Base-by-base conservation (phyloP, 768 basidiomycete genomes). In the Calocybe cyanea region DNA sequence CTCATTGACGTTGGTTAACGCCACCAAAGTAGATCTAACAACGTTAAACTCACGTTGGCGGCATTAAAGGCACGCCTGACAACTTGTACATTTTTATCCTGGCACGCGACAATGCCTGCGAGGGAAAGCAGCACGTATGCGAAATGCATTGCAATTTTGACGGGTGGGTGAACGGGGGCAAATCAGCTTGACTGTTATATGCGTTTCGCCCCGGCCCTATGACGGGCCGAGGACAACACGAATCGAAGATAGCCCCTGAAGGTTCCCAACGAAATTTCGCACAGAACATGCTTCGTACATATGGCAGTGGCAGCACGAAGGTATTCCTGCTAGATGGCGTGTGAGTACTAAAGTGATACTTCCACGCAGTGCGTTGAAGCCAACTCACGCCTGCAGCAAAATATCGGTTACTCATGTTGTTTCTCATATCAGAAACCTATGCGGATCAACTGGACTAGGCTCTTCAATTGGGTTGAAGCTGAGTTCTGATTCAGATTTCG, bases 61-160 rank as follows among this genome's bases (percentile, higher is more conserved):
- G 52, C 46, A 14, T 61, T 46, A 33, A 69, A 69, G 0, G 63
- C 61, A 32, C 42, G 33, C 48, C 60, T 61, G 7, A 69, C 66
- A 7, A 44, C 49, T 3, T 21, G 38, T 32, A 65, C 37, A 40
- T 54, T 66, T 10, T 60, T 62, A 41, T 66, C 64, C 43, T 66
- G 65, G 28, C 59, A 57, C 39, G 41, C 17, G 15, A 46, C 58
- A 11, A 59, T 21, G n/a, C 20, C 32, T 17, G 18, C 50, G 4
- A 47, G 38, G 25, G 38, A 35, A 32, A 50, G 43, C 32, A 38
- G 34, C 15, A 46, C 14, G 39, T 33, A 11, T 9, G 45, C 30
- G 41, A 43, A 44, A 31, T 11, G 42, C 41, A 43, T 49, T 15
- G 34, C 4, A 35, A 31, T 28, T 28, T 5, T 5, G 25, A 11